Evolutionary conservation across 1,284 basidiomycete genomes (phyloP).

Genomic region (Wolfiporia cocos): DNA sequence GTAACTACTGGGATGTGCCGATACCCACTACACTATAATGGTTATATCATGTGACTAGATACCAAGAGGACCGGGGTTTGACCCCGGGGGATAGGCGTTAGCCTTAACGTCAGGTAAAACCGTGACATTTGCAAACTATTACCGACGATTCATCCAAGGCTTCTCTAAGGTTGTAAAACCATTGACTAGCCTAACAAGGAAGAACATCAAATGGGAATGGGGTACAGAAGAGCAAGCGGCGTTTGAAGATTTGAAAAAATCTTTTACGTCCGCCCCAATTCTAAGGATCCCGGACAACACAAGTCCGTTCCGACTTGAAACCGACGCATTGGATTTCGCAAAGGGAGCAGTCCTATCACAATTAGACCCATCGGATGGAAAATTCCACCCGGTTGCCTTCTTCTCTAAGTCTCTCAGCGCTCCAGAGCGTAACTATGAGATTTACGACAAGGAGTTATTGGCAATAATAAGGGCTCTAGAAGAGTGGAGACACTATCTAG

Average conservation of each 20-base stretch:
- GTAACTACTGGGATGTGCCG: too few relatives aligned
- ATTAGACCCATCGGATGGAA: constrained; percentile 17
- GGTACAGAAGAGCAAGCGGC: constrained; percentile 6
- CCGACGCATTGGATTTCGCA: constrained; percentile 21
- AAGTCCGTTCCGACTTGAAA: constrained; percentile 17
- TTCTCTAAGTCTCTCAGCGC: constrained; percentile 24
- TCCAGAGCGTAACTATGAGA: constrained; percentile 30
- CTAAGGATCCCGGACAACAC: constrained; percentile 27
- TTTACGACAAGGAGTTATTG: constrained; percentile 34
- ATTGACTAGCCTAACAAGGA: constrained; percentile 19
- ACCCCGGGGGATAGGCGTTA: too few relatives aligned
- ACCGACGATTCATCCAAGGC: constrained; percentile 22
- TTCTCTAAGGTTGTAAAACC: constrained; percentile 25
- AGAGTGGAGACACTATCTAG: constrained; percentile 23
- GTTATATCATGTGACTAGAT: too few relatives aligned
- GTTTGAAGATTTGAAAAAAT: constrained; percentile 23
- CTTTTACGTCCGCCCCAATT: constrained; percentile 24
- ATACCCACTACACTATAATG: too few relatives aligned
- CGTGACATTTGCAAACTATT: constrained; percentile 26
- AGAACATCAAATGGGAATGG: constrained; percentile 13
- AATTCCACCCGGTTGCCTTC: constrained; percentile 28
- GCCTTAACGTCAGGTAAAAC: too few relatives aligned
- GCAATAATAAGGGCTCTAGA: constrained; percentile 24
- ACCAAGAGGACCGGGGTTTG: too few relatives aligned
- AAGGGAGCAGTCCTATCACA: constrained; percentile 24